phyloP scores from a whole-genome alignment of 192 early-diverging fungal genomes.

The Podila clonocystis region DNA sequence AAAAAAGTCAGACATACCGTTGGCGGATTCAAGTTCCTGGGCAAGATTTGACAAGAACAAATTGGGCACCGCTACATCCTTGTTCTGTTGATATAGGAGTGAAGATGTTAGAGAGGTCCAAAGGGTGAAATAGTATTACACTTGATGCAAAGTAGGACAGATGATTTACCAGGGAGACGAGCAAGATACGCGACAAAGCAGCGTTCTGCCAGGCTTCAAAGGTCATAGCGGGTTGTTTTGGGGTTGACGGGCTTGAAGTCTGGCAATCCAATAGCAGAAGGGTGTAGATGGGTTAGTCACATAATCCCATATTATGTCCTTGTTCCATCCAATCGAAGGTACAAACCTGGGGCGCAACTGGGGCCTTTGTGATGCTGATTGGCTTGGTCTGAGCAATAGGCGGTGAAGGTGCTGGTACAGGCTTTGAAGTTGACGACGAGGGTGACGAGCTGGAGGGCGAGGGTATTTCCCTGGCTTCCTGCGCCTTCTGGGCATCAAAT shows the following conservation, averaged over 20 bases:
- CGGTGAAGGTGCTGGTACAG: not conserved
- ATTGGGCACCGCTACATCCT: conserved; percentile 16
- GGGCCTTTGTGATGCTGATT: conserved; percentile 2
- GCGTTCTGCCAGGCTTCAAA: conserved; percentile 88
- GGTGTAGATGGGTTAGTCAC: not conserved
- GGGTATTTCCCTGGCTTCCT: conserved; percentile 7
- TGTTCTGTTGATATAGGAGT: conserved; percentile 30
- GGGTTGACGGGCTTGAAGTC: conserved; percentile 19
- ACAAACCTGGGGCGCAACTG: not conserved
- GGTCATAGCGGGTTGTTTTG: conserved; percentile 50
- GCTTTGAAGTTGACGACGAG: conserved; percentile 3
- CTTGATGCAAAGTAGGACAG: not conserved
- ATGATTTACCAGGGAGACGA: conserved; percentile 76
- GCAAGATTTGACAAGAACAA: conserved; percentile 38
- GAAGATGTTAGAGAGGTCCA: not conserved
- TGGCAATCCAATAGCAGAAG: not conserved
- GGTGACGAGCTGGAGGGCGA: not conserved
- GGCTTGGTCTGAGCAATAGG: not conserved
- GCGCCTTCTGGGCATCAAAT: conserved; percentile 16
- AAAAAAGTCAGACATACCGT: conserved; percentile 20
- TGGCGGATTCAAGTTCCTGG: conserved; percentile 14
- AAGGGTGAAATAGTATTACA: not conserved
- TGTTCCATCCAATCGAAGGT: not conserved
- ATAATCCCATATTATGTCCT: not conserved
- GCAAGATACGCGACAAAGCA: conserved; percentile 78